These are phyloP conservation scores for Colletotrichum somersetense DNA, from an alignment of 2,329 filamentous ascomycete genomes.

Conservation along the genomic window DNA sequence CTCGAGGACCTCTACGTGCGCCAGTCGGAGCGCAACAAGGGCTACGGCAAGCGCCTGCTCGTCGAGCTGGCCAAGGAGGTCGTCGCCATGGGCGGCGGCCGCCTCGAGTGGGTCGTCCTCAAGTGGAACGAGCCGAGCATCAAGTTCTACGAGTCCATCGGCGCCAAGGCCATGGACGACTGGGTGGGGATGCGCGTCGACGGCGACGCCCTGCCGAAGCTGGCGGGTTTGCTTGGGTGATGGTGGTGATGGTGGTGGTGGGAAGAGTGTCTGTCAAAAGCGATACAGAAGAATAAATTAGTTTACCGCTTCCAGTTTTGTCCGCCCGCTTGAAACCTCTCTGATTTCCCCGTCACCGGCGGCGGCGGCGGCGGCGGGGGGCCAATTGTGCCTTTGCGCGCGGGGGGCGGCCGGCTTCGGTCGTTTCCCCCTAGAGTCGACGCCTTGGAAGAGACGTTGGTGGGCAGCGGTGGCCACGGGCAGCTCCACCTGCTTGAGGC, in stretches of 20 bases:
- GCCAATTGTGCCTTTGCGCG: not conserved
- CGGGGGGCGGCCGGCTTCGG: not conserved
- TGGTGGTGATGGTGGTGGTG: not conserved
- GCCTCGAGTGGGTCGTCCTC: slow-evolving; percentile 91
- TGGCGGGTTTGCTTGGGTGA: slow-evolving; percentile 62
- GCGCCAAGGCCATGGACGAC: slow-evolving; percentile 75
- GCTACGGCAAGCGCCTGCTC: slow-evolving; percentile 84
- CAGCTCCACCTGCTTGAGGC: slow-evolving; percentile 48
- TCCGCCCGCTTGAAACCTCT: not conserved
- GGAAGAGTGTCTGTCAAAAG: slow-evolving; percentile 40
- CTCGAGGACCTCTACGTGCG: slow-evolving; percentile 93
- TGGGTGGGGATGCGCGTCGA: slow-evolving; percentile 85
- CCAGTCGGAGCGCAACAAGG: slow-evolving; percentile 75
- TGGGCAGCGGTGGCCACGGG: slow-evolving; percentile 51
- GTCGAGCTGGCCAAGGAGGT: slow-evolving; percentile 84
- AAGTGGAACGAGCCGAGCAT: slow-evolving; percentile 95
- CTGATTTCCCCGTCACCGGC: not conserved
- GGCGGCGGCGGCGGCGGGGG: not conserved
- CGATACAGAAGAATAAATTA: not conserved
- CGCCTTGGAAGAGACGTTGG: slow-evolving; percentile 62
- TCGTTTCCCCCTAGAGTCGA: slow-evolving; percentile 50
- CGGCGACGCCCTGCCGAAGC: slow-evolving; percentile 70
- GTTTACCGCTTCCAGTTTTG: slow-evolving; percentile 1
- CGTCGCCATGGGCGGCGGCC: slow-evolving; percentile 75
- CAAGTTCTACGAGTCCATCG: slow-evolving; percentile 82